A percentile compares a stretch with the other conserved stretches of the same genome.
Conservation (phyloP, 768 basidiomycete species). For the Amyloporia xantha region DNA sequence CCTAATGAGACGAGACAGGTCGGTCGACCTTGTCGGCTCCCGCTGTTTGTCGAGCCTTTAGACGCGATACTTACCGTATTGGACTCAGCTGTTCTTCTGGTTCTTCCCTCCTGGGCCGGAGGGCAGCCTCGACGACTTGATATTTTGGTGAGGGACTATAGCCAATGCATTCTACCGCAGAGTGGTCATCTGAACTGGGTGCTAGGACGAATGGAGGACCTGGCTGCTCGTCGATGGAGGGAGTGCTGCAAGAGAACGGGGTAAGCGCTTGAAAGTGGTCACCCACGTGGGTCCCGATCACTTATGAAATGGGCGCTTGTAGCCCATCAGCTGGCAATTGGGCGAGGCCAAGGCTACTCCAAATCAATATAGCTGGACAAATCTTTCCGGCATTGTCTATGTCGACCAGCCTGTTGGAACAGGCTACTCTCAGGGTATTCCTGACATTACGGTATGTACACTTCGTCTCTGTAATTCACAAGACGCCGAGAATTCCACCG, state of each 20-base stretch:
- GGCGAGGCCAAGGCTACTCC: slow-evolving; percentile 53
- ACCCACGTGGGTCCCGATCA: slow-evolving; percentile 9
- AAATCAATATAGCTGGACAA: slow-evolving; percentile 60
- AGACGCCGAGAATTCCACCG: no score
- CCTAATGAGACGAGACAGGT: slow-evolving; percentile 41
- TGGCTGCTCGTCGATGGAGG: slow-evolving; percentile 67
- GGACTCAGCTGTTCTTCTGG: slow-evolving; percentile 68
- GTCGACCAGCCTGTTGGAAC: slow-evolving; percentile 77
- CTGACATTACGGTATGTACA: slow-evolving; percentile 41
- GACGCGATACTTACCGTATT: neutral
- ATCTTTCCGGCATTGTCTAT: slow-evolving; percentile 65
- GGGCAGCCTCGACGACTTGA: slow-evolving; percentile 57
- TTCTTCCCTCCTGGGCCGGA: slow-evolving; percentile 74
- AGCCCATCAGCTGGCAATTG: slow-evolving; percentile 40
- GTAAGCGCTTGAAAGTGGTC: slow-evolving; percentile 42
- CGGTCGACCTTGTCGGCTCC: no score
- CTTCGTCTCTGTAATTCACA: neutral
- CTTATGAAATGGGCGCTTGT: neutral
- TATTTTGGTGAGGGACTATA: slow-evolving; percentile 17
- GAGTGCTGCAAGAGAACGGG: slow-evolving; percentile 68
- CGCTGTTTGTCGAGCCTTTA: no score
- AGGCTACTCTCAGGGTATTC: slow-evolving; percentile 64
- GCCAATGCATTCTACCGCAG: slow-evolving; percentile 30
- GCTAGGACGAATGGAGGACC: slow-evolving; percentile 46
- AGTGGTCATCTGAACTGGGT: slow-evolving; percentile 24